These are phyloP conservation scores for Ascochyta clinopodiicola DNA, from an alignment of 2,329 filamentous ascomycete genomes.

Conservation along the genomic window DNA sequence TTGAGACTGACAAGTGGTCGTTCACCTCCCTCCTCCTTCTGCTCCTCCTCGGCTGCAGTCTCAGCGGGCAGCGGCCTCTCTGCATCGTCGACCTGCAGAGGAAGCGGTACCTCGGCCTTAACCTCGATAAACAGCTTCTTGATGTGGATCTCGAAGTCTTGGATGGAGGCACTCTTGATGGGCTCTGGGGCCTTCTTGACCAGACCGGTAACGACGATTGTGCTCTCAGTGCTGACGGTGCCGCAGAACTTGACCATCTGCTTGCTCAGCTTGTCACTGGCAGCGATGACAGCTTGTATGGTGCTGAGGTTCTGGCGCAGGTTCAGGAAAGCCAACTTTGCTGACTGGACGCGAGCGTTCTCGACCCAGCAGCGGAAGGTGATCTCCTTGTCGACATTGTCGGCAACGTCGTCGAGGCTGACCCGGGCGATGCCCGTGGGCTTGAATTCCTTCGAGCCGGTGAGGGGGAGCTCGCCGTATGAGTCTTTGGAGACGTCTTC, in stretches of 20 bases:
- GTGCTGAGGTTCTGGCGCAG: slow-evolving; percentile 77
- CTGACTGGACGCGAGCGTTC: slow-evolving; percentile 85
- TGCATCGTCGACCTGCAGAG: slow-evolving; percentile 64
- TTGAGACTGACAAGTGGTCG: slow-evolving; percentile 78
- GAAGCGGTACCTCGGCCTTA: slow-evolving; percentile 64
- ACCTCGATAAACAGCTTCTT: slow-evolving; percentile 82
- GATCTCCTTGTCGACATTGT: slow-evolving; percentile 58
- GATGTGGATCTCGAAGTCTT: slow-evolving; percentile 85
- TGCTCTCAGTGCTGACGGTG: slow-evolving; percentile 77
- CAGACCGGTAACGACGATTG: slow-evolving; percentile 78
- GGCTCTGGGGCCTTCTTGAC: slow-evolving; percentile 85
- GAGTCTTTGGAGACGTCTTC: slow-evolving; percentile 73
- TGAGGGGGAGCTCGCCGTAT: slow-evolving; percentile 74
- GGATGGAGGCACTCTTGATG: slow-evolving; percentile 85
- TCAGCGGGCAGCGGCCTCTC: slow-evolving; percentile 58
- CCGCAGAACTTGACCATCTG: slow-evolving; percentile 96
- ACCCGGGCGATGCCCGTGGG: slow-evolving; percentile 63
- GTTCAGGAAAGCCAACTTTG: slow-evolving; percentile 91
- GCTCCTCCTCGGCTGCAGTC: slow-evolving; percentile 55
- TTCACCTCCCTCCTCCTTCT: slow-evolving; percentile 61
- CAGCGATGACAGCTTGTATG: slow-evolving; percentile 80
- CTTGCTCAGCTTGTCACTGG: slow-evolving; percentile 68
- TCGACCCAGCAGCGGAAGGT: slow-evolving; percentile 82
- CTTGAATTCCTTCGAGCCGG: slow-evolving; percentile 59
- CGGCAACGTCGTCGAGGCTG: slow-evolving; percentile 58